A percentile compares a stretch with the other conserved stretches of the same genome.
These are phyloP conservation scores for Annulohypoxylon truncatum DNA, from an alignment of 2,329 filamentous ascomycete species.

Conservation along the genomic window DNA sequence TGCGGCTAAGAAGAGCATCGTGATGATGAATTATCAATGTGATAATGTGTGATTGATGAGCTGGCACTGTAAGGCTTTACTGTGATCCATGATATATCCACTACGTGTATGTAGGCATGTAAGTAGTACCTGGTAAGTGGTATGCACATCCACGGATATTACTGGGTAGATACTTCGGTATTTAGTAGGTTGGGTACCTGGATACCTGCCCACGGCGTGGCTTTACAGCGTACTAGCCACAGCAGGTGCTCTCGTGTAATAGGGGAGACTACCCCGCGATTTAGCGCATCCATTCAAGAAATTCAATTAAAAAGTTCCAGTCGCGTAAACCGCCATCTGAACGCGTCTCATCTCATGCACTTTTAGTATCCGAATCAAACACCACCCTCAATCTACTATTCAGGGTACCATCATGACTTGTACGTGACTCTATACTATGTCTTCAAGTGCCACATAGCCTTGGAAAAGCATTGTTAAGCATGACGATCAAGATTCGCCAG, in stretches of 20 bases:
- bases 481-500: neutral
- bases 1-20: slow-evolving; percentile 10
- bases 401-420: slow-evolving; percentile 21
- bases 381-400: slow-evolving; percentile 12
- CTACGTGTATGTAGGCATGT: neutral
- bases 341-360: slow-evolving; percentile 40
- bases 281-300: slow-evolving; percentile 27
- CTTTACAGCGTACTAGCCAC: slow-evolving; percentile 18
- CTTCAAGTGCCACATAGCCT: neutral
- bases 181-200: neutral
- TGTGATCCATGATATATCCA: neutral
- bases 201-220: neutral
- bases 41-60: slow-evolving; percentile 6
- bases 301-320: slow-evolving; percentile 34
- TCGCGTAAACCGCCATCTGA: slow-evolving; percentile 42
- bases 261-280: slow-evolving; percentile 34
- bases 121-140: neutral
- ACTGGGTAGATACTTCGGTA: neutral
- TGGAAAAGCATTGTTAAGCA: neutral
- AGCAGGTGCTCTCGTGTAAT: slow-evolving; percentile 13
- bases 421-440: neutral
- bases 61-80: neutral
- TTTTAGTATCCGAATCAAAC: neutral
- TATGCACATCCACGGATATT: too few species aligned
- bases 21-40: slow-evolving; percentile 13